Evolutionary conservation across 2,329 filamentous ascomycete genomes (phyloP).

Genomic region (Fusarium nelsonii): DNA sequence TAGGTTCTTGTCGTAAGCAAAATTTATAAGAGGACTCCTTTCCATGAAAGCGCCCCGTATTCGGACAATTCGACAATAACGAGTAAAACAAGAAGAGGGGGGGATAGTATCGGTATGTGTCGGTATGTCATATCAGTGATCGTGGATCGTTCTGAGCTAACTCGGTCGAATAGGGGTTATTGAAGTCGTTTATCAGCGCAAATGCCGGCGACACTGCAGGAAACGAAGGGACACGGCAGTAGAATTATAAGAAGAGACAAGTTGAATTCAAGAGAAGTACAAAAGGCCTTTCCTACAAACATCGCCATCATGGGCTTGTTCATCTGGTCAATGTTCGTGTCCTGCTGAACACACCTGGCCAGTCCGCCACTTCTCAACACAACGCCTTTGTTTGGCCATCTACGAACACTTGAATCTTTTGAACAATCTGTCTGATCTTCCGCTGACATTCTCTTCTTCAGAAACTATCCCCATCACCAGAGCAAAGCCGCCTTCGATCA

Average conservation of each 20-base stretch:
- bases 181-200: background rate
- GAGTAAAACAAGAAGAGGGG: accelerated
- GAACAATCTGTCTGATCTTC: background rate
- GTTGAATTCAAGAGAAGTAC: too few relatives aligned
- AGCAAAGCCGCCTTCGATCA: background rate
- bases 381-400: slow-evolving; percentile 7
- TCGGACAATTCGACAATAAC: background rate
- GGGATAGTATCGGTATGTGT: accelerated
- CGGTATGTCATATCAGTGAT: background rate
- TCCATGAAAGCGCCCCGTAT: background rate
- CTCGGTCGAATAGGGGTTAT: slow-evolving; percentile 14
- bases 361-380: background rate
- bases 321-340: background rate
- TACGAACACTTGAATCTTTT: background rate
- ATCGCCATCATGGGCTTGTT: background rate
- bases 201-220: background rate
- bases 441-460: background rate
- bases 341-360: background rate
- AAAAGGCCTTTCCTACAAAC: too few relatives aligned
- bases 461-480: background rate
- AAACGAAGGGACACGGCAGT: background rate
- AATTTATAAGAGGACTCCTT: background rate
- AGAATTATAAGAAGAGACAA: background rate
- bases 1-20: background rate
- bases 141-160: background rate